A percentile compares a stretch with the other conserved stretches of the same genome.
These are phyloP conservation scores for Leccinum disarticulatum DNA, from an alignment of 768 basidiomycete species.

Conservation along the genomic window DNA sequence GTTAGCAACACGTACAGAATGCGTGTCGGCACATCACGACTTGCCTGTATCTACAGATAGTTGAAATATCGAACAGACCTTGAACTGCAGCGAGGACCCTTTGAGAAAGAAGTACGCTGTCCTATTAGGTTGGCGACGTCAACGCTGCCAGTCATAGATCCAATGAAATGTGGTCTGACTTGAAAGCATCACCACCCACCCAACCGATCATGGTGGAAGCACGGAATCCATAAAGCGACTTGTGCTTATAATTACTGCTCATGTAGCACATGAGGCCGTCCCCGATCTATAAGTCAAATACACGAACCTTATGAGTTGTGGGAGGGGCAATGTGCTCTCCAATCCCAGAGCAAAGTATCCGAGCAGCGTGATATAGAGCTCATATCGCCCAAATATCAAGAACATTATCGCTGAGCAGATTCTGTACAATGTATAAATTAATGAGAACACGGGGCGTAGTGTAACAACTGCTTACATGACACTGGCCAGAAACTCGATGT, in stretches of 20 bases:
- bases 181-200: constrained; percentile 83
- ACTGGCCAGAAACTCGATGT: constrained; percentile 80
- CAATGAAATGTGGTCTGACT: constrained; percentile 45
- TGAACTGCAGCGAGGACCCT: constrained; percentile 74
- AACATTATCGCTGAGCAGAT: constrained; percentile 72
- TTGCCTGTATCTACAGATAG: constrained; percentile 73
- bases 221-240: constrained; percentile 82
- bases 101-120: constrained; percentile 79
- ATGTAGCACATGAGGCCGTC: constrained; percentile 21
- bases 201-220: constrained; percentile 81
- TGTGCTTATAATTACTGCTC: constrained; percentile 72
- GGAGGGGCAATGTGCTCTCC: constrained; percentile 84
- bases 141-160: constrained; percentile 11
- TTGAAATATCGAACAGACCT: constrained; percentile 81
- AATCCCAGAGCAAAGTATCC: constrained; percentile 80
- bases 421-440: constrained; percentile 27
- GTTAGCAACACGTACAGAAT: constrained; percentile 10
- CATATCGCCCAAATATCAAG: constrained; percentile 67
- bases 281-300: constrained; percentile 2
- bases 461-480: constrained; percentile 53
- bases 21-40: constrained; percentile 26
- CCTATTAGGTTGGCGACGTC: constrained; percentile 39
- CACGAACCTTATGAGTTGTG: constrained; percentile 73
- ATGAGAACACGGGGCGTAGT: constrained; percentile 7
- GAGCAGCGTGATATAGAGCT: constrained; percentile 57